A percentile compares a stretch with the other conserved stretches of the same genome.
These are phyloP conservation scores for Talaromyces nanjingensis DNA, from an alignment of 495 filamentous ascomycete genomes.

Conservation along the genomic window DNA sequence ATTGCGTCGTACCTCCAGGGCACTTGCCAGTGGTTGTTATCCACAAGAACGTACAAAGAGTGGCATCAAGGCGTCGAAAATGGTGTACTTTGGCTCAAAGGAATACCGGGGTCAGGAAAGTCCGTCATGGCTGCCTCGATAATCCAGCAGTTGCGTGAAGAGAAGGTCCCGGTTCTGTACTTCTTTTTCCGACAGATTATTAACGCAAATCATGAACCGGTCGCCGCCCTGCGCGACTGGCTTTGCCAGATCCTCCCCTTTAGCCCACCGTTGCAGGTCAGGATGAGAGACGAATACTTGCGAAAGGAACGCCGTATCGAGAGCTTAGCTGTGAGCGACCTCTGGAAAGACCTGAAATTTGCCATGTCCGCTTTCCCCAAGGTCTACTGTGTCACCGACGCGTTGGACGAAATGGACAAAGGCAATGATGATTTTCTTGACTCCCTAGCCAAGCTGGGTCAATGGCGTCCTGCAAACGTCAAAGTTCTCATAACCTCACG, in stretches of 20 bases:
- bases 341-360: constrained; percentile 19
- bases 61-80: constrained; percentile 29
- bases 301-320: constrained; percentile 13
- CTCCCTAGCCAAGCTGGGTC: constrained; percentile 22
- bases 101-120: constrained; percentile 47
- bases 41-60: constrained; percentile 23
- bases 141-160: constrained; percentile 20
- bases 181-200: constrained; percentile 54
- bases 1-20: constrained; percentile 9
- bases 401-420: constrained; percentile 40
- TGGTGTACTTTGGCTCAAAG: constrained; percentile 42
- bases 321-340: constrained; percentile 13
- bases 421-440: constrained; percentile 32
- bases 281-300: constrained; percentile 17
- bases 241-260: constrained; percentile 32
- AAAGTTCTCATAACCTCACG: constrained; percentile 41
- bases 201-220: constrained; percentile 36
- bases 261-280: constrained; percentile 29
- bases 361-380: constrained; percentile 22
- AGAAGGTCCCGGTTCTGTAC: constrained; percentile 33
- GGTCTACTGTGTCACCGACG: constrained; percentile 41
- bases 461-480: constrained; percentile 27
- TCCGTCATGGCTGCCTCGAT: constrained; percentile 39
- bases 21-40: constrained; percentile 14
- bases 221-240: constrained; percentile 36